Evolutionary conservation across 768 basidiomycete species (phyloP), one percentile per base, ranked within the genome.

Genomic region (Trametes villosa): DNA sequence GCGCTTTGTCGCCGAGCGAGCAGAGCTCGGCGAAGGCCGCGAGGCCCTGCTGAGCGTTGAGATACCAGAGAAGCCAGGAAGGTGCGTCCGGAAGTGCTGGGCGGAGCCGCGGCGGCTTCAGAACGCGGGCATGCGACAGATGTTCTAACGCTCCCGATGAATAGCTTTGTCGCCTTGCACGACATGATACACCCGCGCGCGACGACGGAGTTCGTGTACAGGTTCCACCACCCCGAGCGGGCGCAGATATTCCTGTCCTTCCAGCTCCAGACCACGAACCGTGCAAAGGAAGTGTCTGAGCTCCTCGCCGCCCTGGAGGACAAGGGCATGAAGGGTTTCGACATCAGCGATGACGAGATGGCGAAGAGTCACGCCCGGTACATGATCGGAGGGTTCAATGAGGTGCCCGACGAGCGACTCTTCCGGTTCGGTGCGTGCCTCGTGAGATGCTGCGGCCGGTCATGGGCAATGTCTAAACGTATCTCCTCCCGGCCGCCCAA

Each of bases 1-100:
- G 46, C 86, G 97, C 11, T 99, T 98, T 71, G 96, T 99, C n/a
- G 92, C 97, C 20, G 97, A 99, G 73, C 94, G 97, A 57, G 97
- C 97, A 3, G 95, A 98, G 74, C 81, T 98, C 20, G 97, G 97
- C 63, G 97, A 99, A 75, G 90, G 96, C 12, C 83, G 91, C 53
- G 97, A 99, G 76, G 97, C 91, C 0, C 81, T 98, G 46, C 81
- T 98, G 65, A 92, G 91, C 68, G 92, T 98, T n/a, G 90, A 92
- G 68, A 90, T 98, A 53, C 95, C 97, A 24, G 97, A 99, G 73
- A 80, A 76, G 59, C 92, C 94, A 5, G 97, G 97, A 77, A 92
- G 89, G 96, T 88, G 41, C 52, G 63, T 62, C 48, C 9, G 20
- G 17, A 20, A n/a, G 42, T 34, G 18, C 17, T 1, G 18, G 34